phyloP scores from a whole-genome alignment of 345 rosid species.

The Hypericum perforatum region DNA sequence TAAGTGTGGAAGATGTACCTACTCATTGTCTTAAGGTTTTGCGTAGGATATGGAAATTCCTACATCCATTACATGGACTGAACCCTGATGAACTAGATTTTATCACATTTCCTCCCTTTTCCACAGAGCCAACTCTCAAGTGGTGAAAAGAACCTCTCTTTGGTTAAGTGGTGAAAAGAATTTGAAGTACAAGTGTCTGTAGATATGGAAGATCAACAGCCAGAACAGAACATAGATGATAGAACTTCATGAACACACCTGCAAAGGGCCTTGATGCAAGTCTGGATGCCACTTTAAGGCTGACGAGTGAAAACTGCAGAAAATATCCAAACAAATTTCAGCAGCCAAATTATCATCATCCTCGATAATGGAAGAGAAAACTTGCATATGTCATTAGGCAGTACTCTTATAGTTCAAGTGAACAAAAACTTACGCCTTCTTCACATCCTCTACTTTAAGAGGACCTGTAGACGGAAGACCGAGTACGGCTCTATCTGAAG shows the following conservation, averaged over 20 bases:
- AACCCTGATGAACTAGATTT: no score
- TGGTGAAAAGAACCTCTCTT: no score
- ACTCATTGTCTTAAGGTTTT: no score
- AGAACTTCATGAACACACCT: slow-evolving; percentile 29
- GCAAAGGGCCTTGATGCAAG: slow-evolving; percentile 65
- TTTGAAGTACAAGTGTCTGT: no score
- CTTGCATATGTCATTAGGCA: background rate
- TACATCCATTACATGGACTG: no score
- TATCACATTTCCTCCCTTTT: no score
- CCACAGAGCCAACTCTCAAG: no score
- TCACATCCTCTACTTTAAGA: slow-evolving; percentile 60
- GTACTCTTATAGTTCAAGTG: background rate
- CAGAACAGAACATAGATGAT: background rate
- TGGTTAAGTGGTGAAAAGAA: no score
- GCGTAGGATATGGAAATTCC: no score
- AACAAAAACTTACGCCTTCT: slow-evolving; percentile 49
- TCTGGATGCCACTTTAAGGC: slow-evolving; percentile 98
- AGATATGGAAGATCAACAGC: background rate
- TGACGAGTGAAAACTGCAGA: slow-evolving; percentile 51
- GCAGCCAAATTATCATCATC: background rate
- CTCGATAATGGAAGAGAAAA: background rate
- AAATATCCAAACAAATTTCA: background rate
- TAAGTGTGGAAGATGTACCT: no score
- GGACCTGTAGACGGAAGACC: slow-evolving; percentile 65
- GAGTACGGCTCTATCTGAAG: slow-evolving; percentile 48